Percentiles rank a stretch among this genome's conserved stretches.
phyloP scores from a whole-genome alignment of 495 filamentous ascomycete species.

The Lasiosphaeria ovina region DNA sequence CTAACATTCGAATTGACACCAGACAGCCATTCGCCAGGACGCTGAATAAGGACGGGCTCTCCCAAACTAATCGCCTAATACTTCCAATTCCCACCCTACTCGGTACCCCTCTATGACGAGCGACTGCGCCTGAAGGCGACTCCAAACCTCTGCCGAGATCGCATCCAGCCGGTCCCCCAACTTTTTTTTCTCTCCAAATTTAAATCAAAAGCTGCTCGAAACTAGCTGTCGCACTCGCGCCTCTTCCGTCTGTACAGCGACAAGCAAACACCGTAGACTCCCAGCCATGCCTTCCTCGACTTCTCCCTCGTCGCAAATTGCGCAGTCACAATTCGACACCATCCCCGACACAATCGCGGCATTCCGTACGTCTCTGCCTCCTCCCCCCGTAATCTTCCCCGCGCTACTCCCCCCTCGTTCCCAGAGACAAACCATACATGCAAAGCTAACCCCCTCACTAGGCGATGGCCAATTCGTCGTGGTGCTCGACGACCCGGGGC shows the following conservation, averaged over 20 bases:
- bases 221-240: neutral
- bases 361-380: slow-evolving; percentile 62
- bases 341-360: slow-evolving; percentile 83
- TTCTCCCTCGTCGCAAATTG: slow-evolving; percentile 27
- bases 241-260: neutral
- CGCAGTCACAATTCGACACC: slow-evolving; percentile 64
- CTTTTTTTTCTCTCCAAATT: too few relatives aligned
- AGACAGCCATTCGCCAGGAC: too few relatives aligned
- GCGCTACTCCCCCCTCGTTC: neutral
- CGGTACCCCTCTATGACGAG: too few relatives aligned
- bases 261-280: neutral
- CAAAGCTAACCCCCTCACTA: slow-evolving; percentile 31
- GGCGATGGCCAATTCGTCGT: slow-evolving; percentile 92
- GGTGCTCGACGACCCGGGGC: slow-evolving; percentile 82
- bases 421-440: neutral
- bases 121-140: too few relatives aligned
- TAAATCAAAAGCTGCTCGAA: too few relatives aligned
- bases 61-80: too few relatives aligned
- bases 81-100: too few relatives aligned
- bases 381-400: slow-evolving; percentile 7
- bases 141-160: too few relatives aligned
- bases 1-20: too few relatives aligned
- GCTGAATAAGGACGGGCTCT: too few relatives aligned
- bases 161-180: too few relatives aligned
- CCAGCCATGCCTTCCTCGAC: slow-evolving; percentile 38